These are phyloP conservation scores for Murraya koenigii DNA, from an alignment of 345 rosid genomes.

Conservation along the genomic window DNA sequence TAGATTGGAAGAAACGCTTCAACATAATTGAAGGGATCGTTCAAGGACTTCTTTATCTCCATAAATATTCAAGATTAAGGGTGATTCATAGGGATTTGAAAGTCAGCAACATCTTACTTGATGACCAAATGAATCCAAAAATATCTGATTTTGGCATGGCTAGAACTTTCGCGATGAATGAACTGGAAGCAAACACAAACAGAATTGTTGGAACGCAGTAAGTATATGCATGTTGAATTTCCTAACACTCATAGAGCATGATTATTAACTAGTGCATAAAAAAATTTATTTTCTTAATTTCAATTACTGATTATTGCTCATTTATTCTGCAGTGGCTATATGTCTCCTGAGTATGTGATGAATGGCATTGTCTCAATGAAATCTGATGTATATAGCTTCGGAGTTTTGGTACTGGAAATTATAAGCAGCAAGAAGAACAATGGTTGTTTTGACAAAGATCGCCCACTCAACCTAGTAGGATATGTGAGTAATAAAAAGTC, in stretches of 20 bases:
- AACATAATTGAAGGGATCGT: conserved; percentile 12
- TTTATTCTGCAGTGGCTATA: neutral
- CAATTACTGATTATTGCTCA: too few species aligned
- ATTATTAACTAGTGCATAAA: too few species aligned
- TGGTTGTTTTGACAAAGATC: conserved; percentile 2
- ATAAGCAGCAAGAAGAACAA: conserved; percentile 4
- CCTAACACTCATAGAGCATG: neutral
- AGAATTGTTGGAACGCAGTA: conserved; percentile 20
- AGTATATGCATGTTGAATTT: neutral
- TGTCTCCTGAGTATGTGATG: conserved; percentile 15
- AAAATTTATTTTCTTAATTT: too few species aligned
- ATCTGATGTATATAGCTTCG: conserved; percentile 10
- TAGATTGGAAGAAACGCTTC: conserved; percentile 1
- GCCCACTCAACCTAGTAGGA: conserved; percentile 9
- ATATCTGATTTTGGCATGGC: conserved; percentile 10
- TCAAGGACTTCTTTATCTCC: conserved; percentile 16
- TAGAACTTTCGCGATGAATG: neutral
- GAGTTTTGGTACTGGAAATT: conserved; percentile 9
- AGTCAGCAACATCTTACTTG: conserved; percentile 8
- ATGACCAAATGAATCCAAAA: conserved; percentile 10
- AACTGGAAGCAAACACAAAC: conserved; percentile 1
- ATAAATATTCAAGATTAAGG: neutral
- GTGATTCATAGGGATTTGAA: conserved; percentile 17
- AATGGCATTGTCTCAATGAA: neutral
- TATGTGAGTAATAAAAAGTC: neutral